Evolutionary conservation across 345 rosid species (phyloP).

Genomic region (Brassica nigra): DNA sequence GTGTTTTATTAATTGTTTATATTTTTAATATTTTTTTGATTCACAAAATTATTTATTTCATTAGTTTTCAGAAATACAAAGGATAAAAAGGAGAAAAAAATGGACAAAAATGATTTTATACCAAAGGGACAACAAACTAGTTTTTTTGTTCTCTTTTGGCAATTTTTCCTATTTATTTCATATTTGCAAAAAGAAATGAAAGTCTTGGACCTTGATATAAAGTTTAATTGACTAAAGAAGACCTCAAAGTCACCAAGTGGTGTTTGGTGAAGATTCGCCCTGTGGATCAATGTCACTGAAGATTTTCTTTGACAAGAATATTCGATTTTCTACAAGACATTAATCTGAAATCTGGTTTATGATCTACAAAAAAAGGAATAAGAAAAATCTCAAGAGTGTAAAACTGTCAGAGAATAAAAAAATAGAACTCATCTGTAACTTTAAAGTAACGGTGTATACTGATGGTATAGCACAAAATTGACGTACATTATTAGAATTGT

Average conservation of each 20-base stretch:
- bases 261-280: conserved; percentile 1
- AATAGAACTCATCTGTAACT: conserved; percentile 23
- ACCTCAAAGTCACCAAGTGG: neutral
- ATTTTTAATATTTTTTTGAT: too few species aligned
- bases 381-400: neutral
- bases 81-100: too few species aligned
- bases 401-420: conserved; percentile 22
- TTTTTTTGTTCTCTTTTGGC: too few species aligned
- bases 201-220: neutral
- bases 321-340: neutral
- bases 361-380: neutral
- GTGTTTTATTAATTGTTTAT: too few species aligned
- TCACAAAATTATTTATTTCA: too few species aligned
- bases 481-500: conserved; percentile 34
- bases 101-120: too few species aligned
- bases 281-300: neutral
- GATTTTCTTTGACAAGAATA: conserved; percentile 3
- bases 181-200: neutral
- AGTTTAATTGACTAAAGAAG: conserved; percentile 11
- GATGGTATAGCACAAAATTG: conserved; percentile 31
- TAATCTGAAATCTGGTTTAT: neutral
- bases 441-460: conserved; percentile 33
- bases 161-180: neutral
- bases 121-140: too few species aligned
- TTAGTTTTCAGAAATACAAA: too few species aligned